A percentile compares a stretch with the other conserved stretches of the same genome.
Conservation (phyloP, 495 filamentous ascomycete species). For the Mycothermus thermophilus region DNA sequence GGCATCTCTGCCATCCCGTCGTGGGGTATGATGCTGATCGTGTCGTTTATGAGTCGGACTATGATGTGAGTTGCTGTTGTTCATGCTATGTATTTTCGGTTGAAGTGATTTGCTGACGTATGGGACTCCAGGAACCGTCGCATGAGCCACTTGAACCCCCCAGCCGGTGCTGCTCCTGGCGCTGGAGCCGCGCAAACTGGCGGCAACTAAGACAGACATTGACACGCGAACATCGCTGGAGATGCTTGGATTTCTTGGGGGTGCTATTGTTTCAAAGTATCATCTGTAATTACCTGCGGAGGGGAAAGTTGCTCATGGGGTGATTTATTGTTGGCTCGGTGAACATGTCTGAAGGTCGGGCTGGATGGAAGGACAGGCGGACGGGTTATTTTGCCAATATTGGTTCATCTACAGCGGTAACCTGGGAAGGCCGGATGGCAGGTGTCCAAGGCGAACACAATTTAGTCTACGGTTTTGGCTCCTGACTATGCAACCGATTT, state of each 20-base stretch:
- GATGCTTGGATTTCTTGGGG: background rate
- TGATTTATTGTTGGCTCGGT: too few relatives aligned
- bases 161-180: constrained; percentile 6
- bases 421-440: too few relatives aligned
- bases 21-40: constrained; percentile 60
- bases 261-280: background rate
- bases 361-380: too few relatives aligned
- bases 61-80: constrained; percentile 59
- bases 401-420: too few relatives aligned
- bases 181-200: constrained; percentile 15
- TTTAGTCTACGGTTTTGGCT: too few relatives aligned
- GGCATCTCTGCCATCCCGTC: constrained; percentile 42
- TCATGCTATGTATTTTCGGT: too few relatives aligned
- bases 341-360: too few relatives aligned
- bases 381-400: too few relatives aligned
- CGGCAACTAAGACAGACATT: constrained; percentile 13
- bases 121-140: constrained; percentile 19
- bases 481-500: too few relatives aligned
- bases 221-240: background rate
- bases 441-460: too few relatives aligned
- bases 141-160: constrained; percentile 6
- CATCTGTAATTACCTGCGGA: too few relatives aligned
- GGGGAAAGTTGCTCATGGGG: too few relatives aligned
- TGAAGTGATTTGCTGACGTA: constrained; percentile 15
- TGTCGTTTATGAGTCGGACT: constrained; percentile 66